Percentiles rank a stretch among this genome's conserved stretches.
Evolutionary conservation across 2,329 filamentous ascomycete genomes (phyloP).

Genomic region (Aspergillus sp.): DNA sequence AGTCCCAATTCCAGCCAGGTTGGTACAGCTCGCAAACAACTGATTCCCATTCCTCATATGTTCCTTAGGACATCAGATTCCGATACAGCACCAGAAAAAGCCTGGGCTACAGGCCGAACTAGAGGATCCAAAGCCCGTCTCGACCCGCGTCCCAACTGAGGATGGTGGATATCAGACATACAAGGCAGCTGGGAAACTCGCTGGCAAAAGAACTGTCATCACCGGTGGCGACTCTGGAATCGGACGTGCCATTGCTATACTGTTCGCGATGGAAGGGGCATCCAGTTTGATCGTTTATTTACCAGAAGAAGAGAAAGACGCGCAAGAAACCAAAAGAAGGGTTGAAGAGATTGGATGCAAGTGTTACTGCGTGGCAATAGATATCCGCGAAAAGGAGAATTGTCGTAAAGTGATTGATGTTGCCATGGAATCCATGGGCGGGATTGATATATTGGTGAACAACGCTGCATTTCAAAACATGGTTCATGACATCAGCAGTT

Average conservation of each 20-base stretch:
- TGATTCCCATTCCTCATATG: not conserved
- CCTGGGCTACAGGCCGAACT: slow-evolving; percentile 55
- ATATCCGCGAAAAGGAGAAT: slow-evolving; percentile 61
- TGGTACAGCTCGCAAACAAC: not conserved
- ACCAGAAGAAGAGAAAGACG: slow-evolving; percentile 70
- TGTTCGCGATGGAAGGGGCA: slow-evolving; percentile 78
- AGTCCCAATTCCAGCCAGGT: slow-evolving; percentile 32
- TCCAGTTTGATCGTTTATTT: slow-evolving; percentile 70
- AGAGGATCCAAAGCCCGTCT: slow-evolving; percentile 53
- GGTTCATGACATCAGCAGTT: slow-evolving; percentile 64
- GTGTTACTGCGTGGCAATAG: slow-evolving; percentile 59
- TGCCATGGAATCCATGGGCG: slow-evolving; percentile 61
- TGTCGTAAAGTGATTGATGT: slow-evolving; percentile 66
- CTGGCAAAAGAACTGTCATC: slow-evolving; percentile 71
- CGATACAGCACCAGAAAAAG: slow-evolving; percentile 48
- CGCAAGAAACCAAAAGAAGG: slow-evolving; percentile 65
- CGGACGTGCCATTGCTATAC: slow-evolving; percentile 67
- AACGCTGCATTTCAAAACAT: slow-evolving; percentile 75
- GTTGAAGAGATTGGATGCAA: slow-evolving; percentile 65
- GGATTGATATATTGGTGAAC: slow-evolving; percentile 63
- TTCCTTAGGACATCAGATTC: slow-evolving; percentile 44
- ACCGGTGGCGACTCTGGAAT: slow-evolving; percentile 79
- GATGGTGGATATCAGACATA: slow-evolving; percentile 67
- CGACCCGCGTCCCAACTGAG: slow-evolving; percentile 62
- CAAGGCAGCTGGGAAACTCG: slow-evolving; percentile 69